Percentiles rank a stretch among this genome's conserved stretches.
Conservation (phyloP, 2,329 filamentous ascomycete species). For the Fusarium humuli region DNA sequence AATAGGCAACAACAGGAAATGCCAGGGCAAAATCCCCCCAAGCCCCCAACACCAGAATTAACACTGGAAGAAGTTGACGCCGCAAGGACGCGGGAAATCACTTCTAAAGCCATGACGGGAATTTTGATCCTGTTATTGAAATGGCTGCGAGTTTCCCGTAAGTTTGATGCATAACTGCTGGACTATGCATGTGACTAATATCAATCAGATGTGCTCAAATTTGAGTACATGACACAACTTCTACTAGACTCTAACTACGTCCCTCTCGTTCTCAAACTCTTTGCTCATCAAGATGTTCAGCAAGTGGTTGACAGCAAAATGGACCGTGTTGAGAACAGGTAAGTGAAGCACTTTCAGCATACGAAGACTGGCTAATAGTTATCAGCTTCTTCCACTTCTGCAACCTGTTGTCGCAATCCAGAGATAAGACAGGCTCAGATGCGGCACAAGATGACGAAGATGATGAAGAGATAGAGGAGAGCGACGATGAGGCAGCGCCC, state of each 20-base stretch:
- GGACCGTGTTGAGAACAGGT: slow-evolving; percentile 86
- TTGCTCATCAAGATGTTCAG: slow-evolving; percentile 94
- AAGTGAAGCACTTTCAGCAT: slow-evolving; percentile 41
- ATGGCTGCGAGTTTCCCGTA: slow-evolving; percentile 96
- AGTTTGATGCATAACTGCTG: slow-evolving; percentile 51
- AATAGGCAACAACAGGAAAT: slow-evolving; percentile 49
- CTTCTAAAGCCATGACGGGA: slow-evolving; percentile 90
- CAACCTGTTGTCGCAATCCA: slow-evolving; percentile 71
- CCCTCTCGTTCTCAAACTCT: slow-evolving; percentile 89
- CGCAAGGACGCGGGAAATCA: slow-evolving; percentile 85
- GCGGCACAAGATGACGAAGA: slow-evolving; percentile 53
- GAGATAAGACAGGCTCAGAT: slow-evolving; percentile 51
- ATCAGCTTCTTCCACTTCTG: slow-evolving; percentile 91
- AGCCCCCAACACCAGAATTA: slow-evolving; percentile 58
- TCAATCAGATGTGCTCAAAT: slow-evolving; percentile 84
- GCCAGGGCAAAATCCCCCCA: slow-evolving; percentile 49
- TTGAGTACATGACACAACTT: slow-evolving; percentile 94
- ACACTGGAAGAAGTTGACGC: slow-evolving; percentile 83
- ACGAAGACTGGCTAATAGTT: slow-evolving; percentile 9
- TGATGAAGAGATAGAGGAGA: slow-evolving; percentile 57
- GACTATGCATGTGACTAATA: slow-evolving; percentile 26
- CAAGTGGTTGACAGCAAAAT: slow-evolving; percentile 87
- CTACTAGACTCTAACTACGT: slow-evolving; percentile 96
- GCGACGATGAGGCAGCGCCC: slow-evolving; percentile 83
- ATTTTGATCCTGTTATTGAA: slow-evolving; percentile 89